phyloP scores from a whole-genome alignment of 306 rosid species.

The Casuarina glauca region DNA sequence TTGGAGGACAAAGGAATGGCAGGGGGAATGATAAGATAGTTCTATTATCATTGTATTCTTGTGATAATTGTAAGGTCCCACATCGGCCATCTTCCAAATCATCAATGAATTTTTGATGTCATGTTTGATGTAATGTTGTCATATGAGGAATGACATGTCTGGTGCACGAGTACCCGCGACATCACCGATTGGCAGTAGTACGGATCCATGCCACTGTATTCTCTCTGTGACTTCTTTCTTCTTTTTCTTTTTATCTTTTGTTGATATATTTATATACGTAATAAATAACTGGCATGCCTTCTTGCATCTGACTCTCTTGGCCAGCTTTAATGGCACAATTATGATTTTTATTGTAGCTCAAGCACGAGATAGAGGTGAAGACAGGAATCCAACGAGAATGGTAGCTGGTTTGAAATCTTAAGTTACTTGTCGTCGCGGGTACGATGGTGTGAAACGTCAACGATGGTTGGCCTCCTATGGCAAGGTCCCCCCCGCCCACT shows the following conservation, averaged over 20 bases:
- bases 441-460: too few species aligned
- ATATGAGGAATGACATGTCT: slow-evolving; percentile 39
- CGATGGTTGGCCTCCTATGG: too few species aligned
- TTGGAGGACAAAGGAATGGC: slow-evolving; percentile 29
- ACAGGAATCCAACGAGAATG: too few species aligned
- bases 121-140: slow-evolving; percentile 13
- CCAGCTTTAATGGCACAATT: too few species aligned
- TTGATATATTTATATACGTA: too few species aligned
- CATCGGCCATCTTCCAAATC: slow-evolving; percentile 6
- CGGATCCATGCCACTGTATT: slow-evolving; percentile 27
- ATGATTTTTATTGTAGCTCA: too few species aligned
- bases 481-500: too few species aligned
- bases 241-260: neutral
- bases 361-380: too few species aligned
- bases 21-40: slow-evolving; percentile 39
- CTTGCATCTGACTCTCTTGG: too few species aligned
- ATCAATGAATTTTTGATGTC: neutral
- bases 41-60: slow-evolving; percentile 33
- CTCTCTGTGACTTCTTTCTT: slow-evolving; percentile 7
- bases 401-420: too few species aligned
- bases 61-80: slow-evolving; percentile 26
- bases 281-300: too few species aligned
- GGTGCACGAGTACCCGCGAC: slow-evolving; percentile 41
- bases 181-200: slow-evolving; percentile 40
- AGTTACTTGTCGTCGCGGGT: too few species aligned